These are phyloP conservation scores for Hypoxylon rubiginosum DNA, from an alignment of 2,329 filamentous ascomycete genomes.

Conservation along the genomic window DNA sequence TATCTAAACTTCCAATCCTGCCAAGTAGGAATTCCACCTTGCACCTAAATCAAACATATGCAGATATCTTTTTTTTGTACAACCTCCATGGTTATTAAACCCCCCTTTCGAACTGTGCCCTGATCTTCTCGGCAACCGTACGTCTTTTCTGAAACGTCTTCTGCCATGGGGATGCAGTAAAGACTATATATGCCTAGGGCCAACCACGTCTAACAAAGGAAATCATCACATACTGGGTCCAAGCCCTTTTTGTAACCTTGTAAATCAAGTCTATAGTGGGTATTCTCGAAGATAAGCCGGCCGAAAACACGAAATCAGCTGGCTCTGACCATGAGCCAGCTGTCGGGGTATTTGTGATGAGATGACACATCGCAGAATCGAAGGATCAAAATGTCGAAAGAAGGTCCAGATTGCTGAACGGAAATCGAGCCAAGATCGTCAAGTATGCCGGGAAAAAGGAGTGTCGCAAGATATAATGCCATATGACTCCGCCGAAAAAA, in stretches of 20 bases:
- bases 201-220: slow-evolving; percentile 50
- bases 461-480: slow-evolving; percentile 49
- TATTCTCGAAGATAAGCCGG: slow-evolving; percentile 51
- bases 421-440: slow-evolving; percentile 49
- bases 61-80: slow-evolving; percentile 46
- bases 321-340: slow-evolving; percentile 37
- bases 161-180: slow-evolving; percentile 27
- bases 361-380: slow-evolving; percentile 48
- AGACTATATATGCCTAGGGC: slow-evolving; percentile 27
- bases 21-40: slow-evolving; percentile 33
- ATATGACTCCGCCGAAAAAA: slow-evolving; percentile 41
- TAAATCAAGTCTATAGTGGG: slow-evolving; percentile 54
- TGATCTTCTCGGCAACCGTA: slow-evolving; percentile 19
- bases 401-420: slow-evolving; percentile 45
- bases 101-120: slow-evolving; percentile 30
- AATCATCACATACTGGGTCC: slow-evolving; percentile 47
- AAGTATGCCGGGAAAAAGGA: slow-evolving; percentile 48
- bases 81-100: slow-evolving; percentile 36
- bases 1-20: slow-evolving; percentile 36
- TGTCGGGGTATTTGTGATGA: slow-evolving; percentile 50
- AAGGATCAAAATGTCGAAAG: slow-evolving; percentile 40
- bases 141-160: slow-evolving; percentile 30
- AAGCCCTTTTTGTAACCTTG: slow-evolving; percentile 47
- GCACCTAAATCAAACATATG: slow-evolving; percentile 36
- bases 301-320: slow-evolving; percentile 45